phyloP scores from a whole-genome alignment of 495 filamentous ascomycete species.

The Acidiella bohemica region DNA sequence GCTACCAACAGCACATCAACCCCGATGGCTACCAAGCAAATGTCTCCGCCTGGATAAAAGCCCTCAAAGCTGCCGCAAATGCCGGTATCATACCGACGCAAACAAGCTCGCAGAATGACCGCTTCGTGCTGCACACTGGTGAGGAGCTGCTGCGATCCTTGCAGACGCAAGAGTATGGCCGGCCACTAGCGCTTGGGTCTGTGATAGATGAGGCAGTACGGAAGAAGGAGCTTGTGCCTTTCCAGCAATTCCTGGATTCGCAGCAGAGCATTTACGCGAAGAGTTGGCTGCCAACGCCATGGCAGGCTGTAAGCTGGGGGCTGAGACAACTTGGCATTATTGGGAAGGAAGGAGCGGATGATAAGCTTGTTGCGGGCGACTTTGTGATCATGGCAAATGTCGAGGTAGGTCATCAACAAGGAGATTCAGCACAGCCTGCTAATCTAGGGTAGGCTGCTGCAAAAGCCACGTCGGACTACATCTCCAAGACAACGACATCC shows the following conservation, averaged over 20 bases:
- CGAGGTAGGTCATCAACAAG: conserved; percentile 37
- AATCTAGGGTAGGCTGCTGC: conserved; percentile 24
- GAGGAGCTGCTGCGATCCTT: conserved; percentile 56
- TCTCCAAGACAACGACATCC: conserved; percentile 16
- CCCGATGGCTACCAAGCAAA: conserved; percentile 86
- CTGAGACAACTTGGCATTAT: conserved; percentile 53
- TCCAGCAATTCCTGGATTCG: conserved; percentile 45
- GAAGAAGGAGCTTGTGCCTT: conserved; percentile 52
- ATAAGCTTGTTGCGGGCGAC: conserved; percentile 37
- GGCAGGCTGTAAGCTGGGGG: conserved; percentile 61
- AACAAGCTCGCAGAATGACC: conserved; percentile 28
- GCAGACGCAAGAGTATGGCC: conserved; percentile 65
- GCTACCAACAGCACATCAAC: conserved; percentile 61
- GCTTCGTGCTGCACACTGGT: conserved; percentile 52
- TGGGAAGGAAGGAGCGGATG: conserved; percentile 34
- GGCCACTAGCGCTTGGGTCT: conserved; percentile 65
- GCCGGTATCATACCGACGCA: conserved; percentile 48
- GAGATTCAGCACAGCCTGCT: too few relatives aligned
- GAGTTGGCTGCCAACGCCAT: conserved; percentile 40
- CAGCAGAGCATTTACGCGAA: conserved; percentile 50
- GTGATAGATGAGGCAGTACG: conserved; percentile 64
- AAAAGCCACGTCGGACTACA: conserved; percentile 18
- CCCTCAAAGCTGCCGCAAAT: conserved; percentile 50
- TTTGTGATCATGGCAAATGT: conserved; percentile 49
- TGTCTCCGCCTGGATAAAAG: conserved; percentile 67